These are phyloP conservation scores for Fusarium protoensiforme DNA, from an alignment of 2,329 filamentous ascomycete genomes.

Conservation along the genomic window DNA sequence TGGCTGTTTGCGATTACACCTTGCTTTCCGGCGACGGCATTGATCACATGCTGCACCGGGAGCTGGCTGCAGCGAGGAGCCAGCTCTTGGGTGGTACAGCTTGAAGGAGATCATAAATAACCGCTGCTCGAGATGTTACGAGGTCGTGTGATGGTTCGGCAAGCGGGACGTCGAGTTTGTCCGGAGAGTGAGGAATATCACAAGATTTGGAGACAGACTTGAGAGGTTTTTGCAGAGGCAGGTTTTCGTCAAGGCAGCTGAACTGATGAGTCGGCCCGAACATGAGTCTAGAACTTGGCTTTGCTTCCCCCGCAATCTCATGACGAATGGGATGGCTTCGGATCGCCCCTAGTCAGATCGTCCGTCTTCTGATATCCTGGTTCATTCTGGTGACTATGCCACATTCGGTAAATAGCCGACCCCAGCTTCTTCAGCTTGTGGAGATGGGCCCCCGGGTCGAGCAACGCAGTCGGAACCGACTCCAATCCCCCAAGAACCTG, in stretches of 20 bases:
- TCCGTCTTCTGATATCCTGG: not conserved
- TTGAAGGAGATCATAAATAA: constrained; percentile 7
- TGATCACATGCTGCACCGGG: constrained; percentile 16
- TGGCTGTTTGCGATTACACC: constrained; percentile 12
- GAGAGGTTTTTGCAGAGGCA: not conserved
- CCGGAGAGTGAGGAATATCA: not conserved
- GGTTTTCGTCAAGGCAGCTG: not conserved
- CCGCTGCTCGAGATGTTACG: not conserved
- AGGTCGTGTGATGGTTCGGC: not conserved
- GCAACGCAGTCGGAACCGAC: no score
- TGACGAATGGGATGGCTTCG: not conserved
- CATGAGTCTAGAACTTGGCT: not conserved
- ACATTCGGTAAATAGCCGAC: not conserved
- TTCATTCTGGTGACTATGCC: not conserved
- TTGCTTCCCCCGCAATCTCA: not conserved
- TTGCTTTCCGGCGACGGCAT: constrained; percentile 16
- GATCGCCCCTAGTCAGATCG: not conserved
- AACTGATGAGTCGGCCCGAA: not conserved
- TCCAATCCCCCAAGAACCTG: no score
- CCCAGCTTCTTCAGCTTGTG: not conserved
- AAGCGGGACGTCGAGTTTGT: not conserved
- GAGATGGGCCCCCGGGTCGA: not conserved
- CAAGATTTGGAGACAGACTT: not conserved
- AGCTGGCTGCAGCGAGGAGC: constrained; percentile 1
- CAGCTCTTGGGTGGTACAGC: constrained; percentile 3